Percentiles rank a stretch among this genome's conserved stretches.
Conservation (phyloP, 2,329 filamentous ascomycete genomes). For the Aspergillus fructus region DNA sequence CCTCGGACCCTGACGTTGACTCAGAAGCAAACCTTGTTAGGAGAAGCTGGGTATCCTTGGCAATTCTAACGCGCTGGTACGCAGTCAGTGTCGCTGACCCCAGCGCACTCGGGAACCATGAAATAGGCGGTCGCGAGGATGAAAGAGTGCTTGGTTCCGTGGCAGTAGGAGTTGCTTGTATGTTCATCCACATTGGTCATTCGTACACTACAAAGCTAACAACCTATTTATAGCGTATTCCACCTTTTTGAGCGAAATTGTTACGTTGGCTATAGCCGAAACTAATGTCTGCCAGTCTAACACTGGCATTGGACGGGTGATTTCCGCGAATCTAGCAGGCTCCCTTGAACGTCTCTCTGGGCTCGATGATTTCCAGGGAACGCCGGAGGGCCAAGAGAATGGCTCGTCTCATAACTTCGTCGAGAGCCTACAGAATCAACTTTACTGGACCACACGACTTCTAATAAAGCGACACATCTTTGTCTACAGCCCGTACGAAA, state of each 20-base stretch:
- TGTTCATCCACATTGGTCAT: slow-evolving; percentile 16
- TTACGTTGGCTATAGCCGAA: slow-evolving; percentile 33
- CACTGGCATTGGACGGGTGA: slow-evolving; percentile 35
- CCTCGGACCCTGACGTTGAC: slow-evolving; percentile 37
- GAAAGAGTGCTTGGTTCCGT: slow-evolving; percentile 37
- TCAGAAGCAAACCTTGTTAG: slow-evolving; percentile 42
- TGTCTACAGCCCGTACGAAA: slow-evolving; percentile 42
- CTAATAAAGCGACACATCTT: slow-evolving; percentile 45
- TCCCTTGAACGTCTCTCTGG: slow-evolving; percentile 40
- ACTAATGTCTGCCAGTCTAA: slow-evolving; percentile 38
- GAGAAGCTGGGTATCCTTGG: slow-evolving; percentile 41
- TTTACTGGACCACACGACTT: slow-evolving; percentile 44
- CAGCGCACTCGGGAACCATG: slow-evolving; percentile 37
- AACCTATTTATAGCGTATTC: slow-evolving; percentile 31
- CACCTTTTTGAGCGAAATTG: slow-evolving; percentile 36
- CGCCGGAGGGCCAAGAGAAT: slow-evolving; percentile 27
- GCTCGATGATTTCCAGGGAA: slow-evolving; percentile 34
- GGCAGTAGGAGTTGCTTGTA: slow-evolving; percentile 39
- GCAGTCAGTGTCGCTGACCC: slow-evolving; percentile 41
- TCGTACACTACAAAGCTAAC: slow-evolving; percentile 5
- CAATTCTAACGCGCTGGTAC: slow-evolving; percentile 43
- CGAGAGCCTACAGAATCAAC: slow-evolving; percentile 40
- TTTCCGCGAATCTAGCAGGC: slow-evolving; percentile 36
- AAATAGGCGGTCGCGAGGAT: slow-evolving; percentile 41
- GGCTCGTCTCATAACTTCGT: slow-evolving; percentile 27